Conservation (phyloP, 2,329 filamentous ascomycete genomes). For the Xylaria sp. region DNA sequence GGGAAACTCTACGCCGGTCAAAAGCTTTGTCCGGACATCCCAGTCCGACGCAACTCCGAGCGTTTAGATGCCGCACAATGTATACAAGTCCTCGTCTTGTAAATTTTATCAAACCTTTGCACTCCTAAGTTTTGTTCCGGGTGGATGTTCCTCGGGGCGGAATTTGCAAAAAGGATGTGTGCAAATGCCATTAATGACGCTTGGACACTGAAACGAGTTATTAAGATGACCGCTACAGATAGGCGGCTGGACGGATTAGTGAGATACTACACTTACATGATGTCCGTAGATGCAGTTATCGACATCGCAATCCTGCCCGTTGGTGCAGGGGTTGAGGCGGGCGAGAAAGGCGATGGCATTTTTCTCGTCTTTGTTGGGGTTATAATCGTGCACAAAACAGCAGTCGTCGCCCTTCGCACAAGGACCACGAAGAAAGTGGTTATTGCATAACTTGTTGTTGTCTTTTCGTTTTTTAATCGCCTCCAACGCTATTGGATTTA, state of each 20-base stretch:
- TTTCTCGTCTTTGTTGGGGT: constrained; percentile 63
- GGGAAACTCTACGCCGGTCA: neutral
- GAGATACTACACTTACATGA: constrained; percentile 57
- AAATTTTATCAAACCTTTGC: constrained; percentile 28
- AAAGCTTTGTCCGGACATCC: neutral
- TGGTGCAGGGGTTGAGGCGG: constrained; percentile 66
- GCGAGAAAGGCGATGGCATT: constrained; percentile 66
- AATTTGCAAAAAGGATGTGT: constrained; percentile 67
- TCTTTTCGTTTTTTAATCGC: constrained; percentile 66
- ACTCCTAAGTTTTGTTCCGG: constrained; percentile 61
- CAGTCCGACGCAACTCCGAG: neutral
- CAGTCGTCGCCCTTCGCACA: constrained; percentile 66
- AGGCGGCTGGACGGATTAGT: neutral
- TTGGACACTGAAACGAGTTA: constrained; percentile 59
- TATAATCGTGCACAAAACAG: constrained; percentile 66
- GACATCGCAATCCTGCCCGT: constrained; percentile 66
- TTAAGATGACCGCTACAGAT: constrained; percentile 16
- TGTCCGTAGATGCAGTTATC: constrained; percentile 72
- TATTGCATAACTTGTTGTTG: constrained; percentile 69
- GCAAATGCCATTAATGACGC: constrained; percentile 61
- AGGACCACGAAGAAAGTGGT: constrained; percentile 67
- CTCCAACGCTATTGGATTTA: constrained; percentile 60
- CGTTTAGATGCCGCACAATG: neutral
- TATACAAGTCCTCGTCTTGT: constrained; percentile 12
- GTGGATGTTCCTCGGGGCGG: constrained; percentile 62